phyloP scores from a whole-genome alignment of 208 protist species.

The Trypanosoma boissoni region DNA sequence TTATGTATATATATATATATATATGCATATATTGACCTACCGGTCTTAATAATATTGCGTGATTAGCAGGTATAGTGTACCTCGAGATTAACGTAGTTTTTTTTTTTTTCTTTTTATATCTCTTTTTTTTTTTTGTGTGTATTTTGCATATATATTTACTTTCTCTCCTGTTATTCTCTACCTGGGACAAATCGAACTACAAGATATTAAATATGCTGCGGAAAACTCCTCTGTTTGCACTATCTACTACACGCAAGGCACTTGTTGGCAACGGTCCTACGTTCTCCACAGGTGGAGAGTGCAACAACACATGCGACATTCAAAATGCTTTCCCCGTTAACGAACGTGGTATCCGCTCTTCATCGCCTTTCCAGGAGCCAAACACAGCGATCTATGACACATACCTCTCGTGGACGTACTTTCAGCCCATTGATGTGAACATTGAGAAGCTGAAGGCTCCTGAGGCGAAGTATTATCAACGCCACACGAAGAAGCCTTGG shows the following conservation, averaged over 20 bases:
- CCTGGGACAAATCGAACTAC: neutral
- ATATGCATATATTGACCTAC: conserved; percentile 5
- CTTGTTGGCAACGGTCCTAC: conserved; percentile 88
- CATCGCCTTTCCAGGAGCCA: conserved; percentile 83
- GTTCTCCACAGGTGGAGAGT: conserved; percentile 84
- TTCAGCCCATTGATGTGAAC: conserved; percentile 87
- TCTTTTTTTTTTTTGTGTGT: conserved; percentile 4
- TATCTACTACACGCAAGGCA: conserved; percentile 60
- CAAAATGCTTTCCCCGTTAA: conserved; percentile 81
- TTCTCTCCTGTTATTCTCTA: neutral
- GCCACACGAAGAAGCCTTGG: conserved; percentile 84
- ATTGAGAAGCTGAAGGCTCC: conserved; percentile 81
- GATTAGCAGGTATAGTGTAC: neutral
- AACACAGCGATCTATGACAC: conserved; percentile 91
- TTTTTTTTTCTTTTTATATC: conserved; percentile 7
- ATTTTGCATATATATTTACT: too few species aligned
- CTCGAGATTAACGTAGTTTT: neutral
- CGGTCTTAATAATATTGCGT: too few species aligned
- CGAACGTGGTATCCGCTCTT: conserved; percentile 85
- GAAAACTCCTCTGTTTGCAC: conserved; percentile 62
- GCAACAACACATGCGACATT: conserved; percentile 78
- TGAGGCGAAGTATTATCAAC: conserved; percentile 89
- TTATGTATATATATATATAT: conserved; percentile 12
- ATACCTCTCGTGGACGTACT: conserved; percentile 90
- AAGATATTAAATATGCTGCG: conserved; percentile 59